Percentiles rank a stretch among this genome's conserved stretches.
Conservation (phyloP, 106 monocot genomes). For the Dioscorea alata region DNA sequence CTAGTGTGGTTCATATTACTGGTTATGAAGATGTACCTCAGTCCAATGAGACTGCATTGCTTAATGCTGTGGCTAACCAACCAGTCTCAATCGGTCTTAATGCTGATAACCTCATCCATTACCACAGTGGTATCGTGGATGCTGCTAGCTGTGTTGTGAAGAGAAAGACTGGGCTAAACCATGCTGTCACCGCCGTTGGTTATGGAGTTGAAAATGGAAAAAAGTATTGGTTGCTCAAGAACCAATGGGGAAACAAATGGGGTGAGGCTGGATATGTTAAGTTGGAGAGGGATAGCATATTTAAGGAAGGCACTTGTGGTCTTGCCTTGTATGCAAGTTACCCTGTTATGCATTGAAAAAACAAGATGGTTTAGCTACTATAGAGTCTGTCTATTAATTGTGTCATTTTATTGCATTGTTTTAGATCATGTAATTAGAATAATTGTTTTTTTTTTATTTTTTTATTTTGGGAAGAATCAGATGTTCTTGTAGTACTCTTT, state of each 20-base stretch:
- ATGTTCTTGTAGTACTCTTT: too few species aligned
- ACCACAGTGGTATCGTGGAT: too few species aligned
- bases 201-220: background rate
- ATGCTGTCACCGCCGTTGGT: background rate
- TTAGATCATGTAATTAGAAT: too few species aligned
- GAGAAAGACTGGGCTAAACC: too few species aligned
- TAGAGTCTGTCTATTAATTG: too few species aligned
- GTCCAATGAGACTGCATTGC: background rate
- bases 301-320: background rate
- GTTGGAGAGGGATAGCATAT: background rate
- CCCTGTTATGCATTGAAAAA: background rate
- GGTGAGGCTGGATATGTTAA: background rate
- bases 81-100: too few species aligned
- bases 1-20: background rate
- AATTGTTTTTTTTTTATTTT: too few species aligned
- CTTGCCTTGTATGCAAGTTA: background rate
- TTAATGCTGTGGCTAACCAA: background rate
- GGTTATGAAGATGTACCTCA: background rate
- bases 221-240: constrained; percentile 2
- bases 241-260: background rate
- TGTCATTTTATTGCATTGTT: too few species aligned
- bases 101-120: too few species aligned
- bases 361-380: too few species aligned
- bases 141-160: too few species aligned
- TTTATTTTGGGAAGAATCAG: too few species aligned